Evolutionary conservation across 164 flowering plant species (phyloP).

Genomic region (Sextonia rubra): DNA sequence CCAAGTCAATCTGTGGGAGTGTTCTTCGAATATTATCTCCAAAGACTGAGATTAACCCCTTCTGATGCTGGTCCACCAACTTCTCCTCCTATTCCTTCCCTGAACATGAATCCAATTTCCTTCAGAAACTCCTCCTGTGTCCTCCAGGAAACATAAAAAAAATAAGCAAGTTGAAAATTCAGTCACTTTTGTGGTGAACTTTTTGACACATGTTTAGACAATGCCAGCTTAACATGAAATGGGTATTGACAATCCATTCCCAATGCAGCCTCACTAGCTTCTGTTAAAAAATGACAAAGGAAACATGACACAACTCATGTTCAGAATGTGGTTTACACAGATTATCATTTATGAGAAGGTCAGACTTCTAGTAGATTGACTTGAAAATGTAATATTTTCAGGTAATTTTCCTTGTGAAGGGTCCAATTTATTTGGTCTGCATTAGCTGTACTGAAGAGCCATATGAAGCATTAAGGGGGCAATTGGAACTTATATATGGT

Average conservation of each 20-base stretch:
- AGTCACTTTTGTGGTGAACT: not conserved
- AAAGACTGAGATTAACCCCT: too few relatives aligned
- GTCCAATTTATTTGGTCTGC: slow-evolving; percentile 94
- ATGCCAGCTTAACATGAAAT: not conserved
- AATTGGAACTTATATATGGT: slow-evolving; percentile 88
- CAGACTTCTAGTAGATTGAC: slow-evolving; percentile 2
- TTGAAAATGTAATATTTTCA: slow-evolving; percentile 23
- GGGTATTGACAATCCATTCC: not conserved
- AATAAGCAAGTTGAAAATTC: not conserved
- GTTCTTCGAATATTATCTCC: too few relatives aligned
- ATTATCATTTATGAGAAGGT: not conserved
- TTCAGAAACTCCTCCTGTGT: too few relatives aligned
- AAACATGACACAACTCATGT: not conserved
- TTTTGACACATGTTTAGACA: not conserved
- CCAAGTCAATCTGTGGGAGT: too few relatives aligned
- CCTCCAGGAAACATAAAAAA: too few relatives aligned
- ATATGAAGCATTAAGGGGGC: slow-evolving; percentile 74
- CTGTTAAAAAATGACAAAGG: not conserved
- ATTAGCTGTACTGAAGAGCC: slow-evolving; percentile 99
- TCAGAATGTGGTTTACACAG: not conserved
- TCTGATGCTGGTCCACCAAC: too few relatives aligned
- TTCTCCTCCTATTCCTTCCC: too few relatives aligned
- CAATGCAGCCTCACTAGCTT: not conserved
- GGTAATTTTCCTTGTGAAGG: slow-evolving; percentile 94
- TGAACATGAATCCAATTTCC: too few relatives aligned